phyloP scores from a whole-genome alignment of 2,329 filamentous ascomycete species.

The Chalaropsis thielavioides region DNA sequence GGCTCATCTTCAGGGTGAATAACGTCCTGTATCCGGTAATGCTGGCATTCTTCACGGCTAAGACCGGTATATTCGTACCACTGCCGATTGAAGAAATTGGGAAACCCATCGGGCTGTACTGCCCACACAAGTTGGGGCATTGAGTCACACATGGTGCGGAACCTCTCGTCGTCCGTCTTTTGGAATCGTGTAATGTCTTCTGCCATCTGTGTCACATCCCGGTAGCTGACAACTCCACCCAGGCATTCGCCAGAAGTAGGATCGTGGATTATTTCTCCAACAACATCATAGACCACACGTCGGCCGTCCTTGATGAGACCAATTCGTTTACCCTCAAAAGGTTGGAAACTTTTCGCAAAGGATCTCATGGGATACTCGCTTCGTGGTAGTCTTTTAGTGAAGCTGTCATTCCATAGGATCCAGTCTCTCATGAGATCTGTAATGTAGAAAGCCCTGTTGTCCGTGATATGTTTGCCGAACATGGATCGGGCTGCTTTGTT shows the following conservation, averaged over 20 bases:
- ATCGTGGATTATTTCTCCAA: constrained; percentile 54
- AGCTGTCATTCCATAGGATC: constrained; percentile 51
- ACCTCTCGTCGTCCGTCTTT: constrained; percentile 56
- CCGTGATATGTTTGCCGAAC: constrained; percentile 31
- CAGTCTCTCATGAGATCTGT: constrained; percentile 44
- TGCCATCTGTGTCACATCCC: constrained; percentile 57
- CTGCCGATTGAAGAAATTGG: constrained; percentile 62
- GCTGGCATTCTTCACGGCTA: constrained; percentile 45
- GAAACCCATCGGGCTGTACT: constrained; percentile 46
- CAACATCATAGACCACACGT: constrained; percentile 46
- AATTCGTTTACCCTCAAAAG: constrained; percentile 44
- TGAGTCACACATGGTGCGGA: constrained; percentile 61
- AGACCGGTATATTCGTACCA: constrained; percentile 72
- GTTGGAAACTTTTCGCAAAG: constrained; percentile 45
- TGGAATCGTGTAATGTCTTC: constrained; percentile 56
- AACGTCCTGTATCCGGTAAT: constrained; percentile 44
- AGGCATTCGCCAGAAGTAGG: constrained; percentile 55
- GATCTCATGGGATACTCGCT: constrained; percentile 53
- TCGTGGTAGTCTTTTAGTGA: constrained; percentile 40
- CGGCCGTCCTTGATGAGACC: constrained; percentile 45
- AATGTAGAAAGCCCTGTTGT: constrained; percentile 25
- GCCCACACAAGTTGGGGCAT: constrained; percentile 65
- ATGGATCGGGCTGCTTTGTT: constrained; percentile 49
- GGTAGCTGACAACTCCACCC: constrained; percentile 56
- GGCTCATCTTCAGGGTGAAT: constrained; percentile 58